Conservation (phyloP, 1,139 yeast genomes). For the Pneumocystis jirovecii region DNA sequence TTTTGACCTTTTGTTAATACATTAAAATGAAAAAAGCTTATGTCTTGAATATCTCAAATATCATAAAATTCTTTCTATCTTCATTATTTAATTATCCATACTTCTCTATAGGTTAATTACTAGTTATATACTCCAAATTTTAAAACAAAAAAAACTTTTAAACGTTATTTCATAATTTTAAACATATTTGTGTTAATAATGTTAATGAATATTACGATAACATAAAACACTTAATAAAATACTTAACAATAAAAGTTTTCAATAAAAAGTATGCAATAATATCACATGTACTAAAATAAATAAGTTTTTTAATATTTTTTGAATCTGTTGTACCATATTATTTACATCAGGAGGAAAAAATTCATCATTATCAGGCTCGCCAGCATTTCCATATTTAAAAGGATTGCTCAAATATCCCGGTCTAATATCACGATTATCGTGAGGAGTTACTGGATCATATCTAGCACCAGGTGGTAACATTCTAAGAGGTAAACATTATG, state of each 20-base stretch:
- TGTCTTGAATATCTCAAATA: no score
- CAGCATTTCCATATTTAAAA: neutral
- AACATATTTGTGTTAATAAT: neutral
- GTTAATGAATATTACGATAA: neutral
- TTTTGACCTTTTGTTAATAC: neutral
- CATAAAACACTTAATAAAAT: neutral
- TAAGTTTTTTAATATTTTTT: neutral
- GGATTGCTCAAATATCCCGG: neutral
- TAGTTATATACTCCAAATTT: neutral
- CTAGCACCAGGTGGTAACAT: slow-evolving; percentile 10
- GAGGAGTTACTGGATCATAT: slow-evolving; percentile 12
- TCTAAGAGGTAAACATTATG: neutral
- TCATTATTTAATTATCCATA: neutral
- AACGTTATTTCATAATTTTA: neutral
- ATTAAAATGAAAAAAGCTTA: no score
- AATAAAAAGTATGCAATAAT: neutral
- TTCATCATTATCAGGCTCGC: neutral
- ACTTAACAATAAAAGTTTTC: neutral
- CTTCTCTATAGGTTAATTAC: neutral
- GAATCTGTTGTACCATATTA: neutral
- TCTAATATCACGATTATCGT: slow-evolving; percentile 19
- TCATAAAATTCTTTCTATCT: neutral
- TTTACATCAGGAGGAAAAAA: neutral
- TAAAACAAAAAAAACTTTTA: neutral
- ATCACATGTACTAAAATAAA: neutral